A percentile compares a stretch with the other conserved stretches of the same genome.
Evolutionary conservation across 2,329 filamentous ascomycete genomes (phyloP).

Genomic region (Aureobasidium sp.): DNA sequence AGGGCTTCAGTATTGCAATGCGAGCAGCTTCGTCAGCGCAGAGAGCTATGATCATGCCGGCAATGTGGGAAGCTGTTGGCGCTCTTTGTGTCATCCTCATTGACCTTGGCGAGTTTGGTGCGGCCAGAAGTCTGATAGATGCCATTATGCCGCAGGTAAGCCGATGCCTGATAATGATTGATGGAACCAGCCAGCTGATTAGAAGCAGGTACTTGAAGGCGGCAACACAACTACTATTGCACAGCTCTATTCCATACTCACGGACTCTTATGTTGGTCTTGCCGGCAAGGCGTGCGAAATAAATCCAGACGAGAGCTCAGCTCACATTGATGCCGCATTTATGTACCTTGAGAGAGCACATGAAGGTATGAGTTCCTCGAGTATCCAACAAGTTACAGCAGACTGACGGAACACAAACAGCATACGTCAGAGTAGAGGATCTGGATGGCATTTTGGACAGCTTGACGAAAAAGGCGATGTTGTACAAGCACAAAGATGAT

Average conservation of each 20-base stretch:
- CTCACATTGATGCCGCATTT: slow-evolving; percentile 24
- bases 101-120: slow-evolving; percentile 62
- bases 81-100: slow-evolving; percentile 62
- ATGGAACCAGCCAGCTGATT: neutral
- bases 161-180: neutral
- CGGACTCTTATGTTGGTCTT: slow-evolving; percentile 71
- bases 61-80: slow-evolving; percentile 66
- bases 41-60: slow-evolving; percentile 59
- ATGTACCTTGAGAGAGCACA: slow-evolving; percentile 26
- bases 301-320: slow-evolving; percentile 23
- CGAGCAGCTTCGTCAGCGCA: slow-evolving; percentile 69
- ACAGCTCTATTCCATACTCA: slow-evolving; percentile 61
- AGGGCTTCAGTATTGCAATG: slow-evolving; percentile 69
- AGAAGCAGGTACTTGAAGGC: slow-evolving; percentile 52
- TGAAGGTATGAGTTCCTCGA: slow-evolving; percentile 26
- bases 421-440: slow-evolving; percentile 63
- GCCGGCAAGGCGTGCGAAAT: slow-evolving; percentile 49
- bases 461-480: slow-evolving; percentile 66
- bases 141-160: slow-evolving; percentile 64
- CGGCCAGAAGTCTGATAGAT: slow-evolving; percentile 57
- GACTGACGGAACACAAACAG: slow-evolving; percentile 24
- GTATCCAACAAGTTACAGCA: neutral
- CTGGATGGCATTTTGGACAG: slow-evolving; percentile 66
- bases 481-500: slow-evolving; percentile 17
- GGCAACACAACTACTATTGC: slow-evolving; percentile 57